These are phyloP conservation scores for Candida gigantensis DNA, from an alignment of 1,139 yeast species.

Conservation along the genomic window DNA sequence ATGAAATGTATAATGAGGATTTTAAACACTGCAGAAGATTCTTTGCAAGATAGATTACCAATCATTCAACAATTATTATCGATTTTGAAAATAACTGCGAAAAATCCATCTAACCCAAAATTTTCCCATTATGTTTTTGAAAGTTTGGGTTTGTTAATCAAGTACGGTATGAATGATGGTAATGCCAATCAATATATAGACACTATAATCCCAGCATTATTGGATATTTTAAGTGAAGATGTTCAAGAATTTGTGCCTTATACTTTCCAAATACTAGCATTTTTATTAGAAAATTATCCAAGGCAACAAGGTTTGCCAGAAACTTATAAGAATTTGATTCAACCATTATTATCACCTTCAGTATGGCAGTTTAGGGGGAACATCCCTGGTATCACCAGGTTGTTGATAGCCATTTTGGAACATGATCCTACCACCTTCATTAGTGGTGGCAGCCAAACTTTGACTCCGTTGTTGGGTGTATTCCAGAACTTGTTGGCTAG, in stretches of 20 bases:
- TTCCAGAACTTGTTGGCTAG: conserved; percentile 92
- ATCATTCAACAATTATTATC: conserved; percentile 65
- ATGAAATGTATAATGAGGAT: conserved; percentile 89
- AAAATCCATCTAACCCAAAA: conserved; percentile 93
- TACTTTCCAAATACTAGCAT: conserved; percentile 84
- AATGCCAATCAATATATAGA: conserved; percentile 50
- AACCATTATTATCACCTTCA: conserved; percentile 82
- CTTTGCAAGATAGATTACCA: conserved; percentile 42
- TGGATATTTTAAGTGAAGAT: conserved; percentile 73
- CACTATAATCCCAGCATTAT: conserved; percentile 63
- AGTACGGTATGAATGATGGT: conserved; percentile 45
- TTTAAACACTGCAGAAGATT: conserved; percentile 71
- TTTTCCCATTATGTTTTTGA: conserved; percentile 92
- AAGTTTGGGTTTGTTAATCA: conserved; percentile 74
- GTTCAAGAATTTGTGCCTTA: conserved; percentile 95
- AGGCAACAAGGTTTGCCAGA: conserved; percentile 53
- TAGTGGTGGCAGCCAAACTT: conserved; percentile 28
- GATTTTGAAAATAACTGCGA: conserved; percentile 70
- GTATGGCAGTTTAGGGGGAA: conserved; percentile 95
- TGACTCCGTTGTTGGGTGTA: conserved; percentile 90
- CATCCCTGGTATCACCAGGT: conserved; percentile 86
- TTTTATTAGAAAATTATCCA: conserved; percentile 67
- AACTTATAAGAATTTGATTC: conserved; percentile 63
- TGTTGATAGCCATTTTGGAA: conserved; percentile 69
- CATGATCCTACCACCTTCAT: conserved; percentile 59